A percentile compares a stretch with the other conserved stretches of the same genome.
phyloP scores from a whole-genome alignment of 148 eudicot species.

The Tetragonia tetragonoides region DNA sequence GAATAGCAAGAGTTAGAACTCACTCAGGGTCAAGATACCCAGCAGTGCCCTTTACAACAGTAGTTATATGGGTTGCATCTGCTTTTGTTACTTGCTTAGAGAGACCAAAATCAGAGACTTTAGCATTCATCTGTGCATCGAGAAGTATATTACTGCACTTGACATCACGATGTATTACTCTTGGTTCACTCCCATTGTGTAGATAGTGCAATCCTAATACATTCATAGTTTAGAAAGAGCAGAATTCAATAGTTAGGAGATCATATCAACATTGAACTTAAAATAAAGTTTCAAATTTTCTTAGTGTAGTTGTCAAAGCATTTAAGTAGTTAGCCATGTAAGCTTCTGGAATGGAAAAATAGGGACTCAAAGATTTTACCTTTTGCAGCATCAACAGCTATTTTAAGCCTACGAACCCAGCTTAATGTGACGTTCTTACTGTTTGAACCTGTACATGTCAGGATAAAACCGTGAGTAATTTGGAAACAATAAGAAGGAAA shows the following conservation, averaged over 20 bases:
- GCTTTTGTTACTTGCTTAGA: slow-evolving; percentile 57
- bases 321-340: not conserved
- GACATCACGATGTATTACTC: slow-evolving; percentile 82
- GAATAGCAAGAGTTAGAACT: slow-evolving; percentile 17
- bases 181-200: slow-evolving; percentile 69
- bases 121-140: slow-evolving; percentile 72
- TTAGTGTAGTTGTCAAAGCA: no score
- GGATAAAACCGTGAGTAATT: slow-evolving; percentile 27
- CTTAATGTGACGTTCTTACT: not conserved
- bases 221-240: slow-evolving; percentile 7
- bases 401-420: no score
- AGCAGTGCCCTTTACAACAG: slow-evolving; percentile 79
- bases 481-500: not conserved
- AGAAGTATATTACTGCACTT: slow-evolving; percentile 83
- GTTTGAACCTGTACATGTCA: slow-evolving; percentile 42
- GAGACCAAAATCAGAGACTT: slow-evolving; percentile 80
- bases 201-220: slow-evolving; percentile 71
- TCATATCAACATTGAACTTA: not conserved
- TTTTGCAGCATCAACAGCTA: slow-evolving; percentile 57
- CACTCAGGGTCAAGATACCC: slow-evolving; percentile 95
- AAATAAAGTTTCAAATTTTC: no score
- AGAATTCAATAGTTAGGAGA: not conserved
- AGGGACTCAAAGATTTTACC: slow-evolving; percentile 31
- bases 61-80: slow-evolving; percentile 68
- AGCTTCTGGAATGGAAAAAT: not conserved